Evolutionary conservation across 1,139 yeast species (phyloP), one percentile per base, ranked within the genome.

Genomic region (Debaryomyces sp.): DNA sequence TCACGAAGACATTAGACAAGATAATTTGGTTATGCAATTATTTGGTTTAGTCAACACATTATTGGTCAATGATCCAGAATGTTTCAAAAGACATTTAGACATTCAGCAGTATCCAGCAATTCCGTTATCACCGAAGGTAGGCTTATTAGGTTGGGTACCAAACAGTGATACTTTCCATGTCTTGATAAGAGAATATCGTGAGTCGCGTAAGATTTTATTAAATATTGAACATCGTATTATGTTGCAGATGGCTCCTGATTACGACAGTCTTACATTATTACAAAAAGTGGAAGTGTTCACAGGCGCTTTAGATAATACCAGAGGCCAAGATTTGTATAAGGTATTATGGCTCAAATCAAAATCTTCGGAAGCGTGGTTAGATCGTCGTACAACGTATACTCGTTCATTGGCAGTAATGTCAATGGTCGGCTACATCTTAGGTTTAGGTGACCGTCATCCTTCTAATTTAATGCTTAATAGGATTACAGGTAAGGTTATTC

Each of bases 181-280:
- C 4, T 76, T 95, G 53, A 94, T 95, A 48, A 81, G 92, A 53
- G 98, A 94, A 58, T 91, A 92, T 63, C 82, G 99, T 59, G 98
- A 94, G 57, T 85, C 92, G 9, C 82, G 97, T 52, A 92, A 91
- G 73, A 89, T 92, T 44, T 78, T 92, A 55, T 74, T 94, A 55
- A 92, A 92, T 66, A 90, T 94, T 60, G 99, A 94, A 66, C 97
- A 92, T 64, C 80, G 98, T 55, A 89, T 94, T 50, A 92, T 94
- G 96, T 71, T 91, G 35, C 98, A 94, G 65, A 92, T 94, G 98
- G 97, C 98, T 0, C 98, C 98, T 1, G 97, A 92, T 64, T 95
- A 90, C 66, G 99, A 95, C 59, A 87, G 84, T 53, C 74, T 94
- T 62, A 90, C 97, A 0, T 75, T 92, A 35, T 71, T 95, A 51